Base-by-base conservation (phyloP, 2,329 filamentous ascomycete species). In the Diaporthe sp. region DNA sequence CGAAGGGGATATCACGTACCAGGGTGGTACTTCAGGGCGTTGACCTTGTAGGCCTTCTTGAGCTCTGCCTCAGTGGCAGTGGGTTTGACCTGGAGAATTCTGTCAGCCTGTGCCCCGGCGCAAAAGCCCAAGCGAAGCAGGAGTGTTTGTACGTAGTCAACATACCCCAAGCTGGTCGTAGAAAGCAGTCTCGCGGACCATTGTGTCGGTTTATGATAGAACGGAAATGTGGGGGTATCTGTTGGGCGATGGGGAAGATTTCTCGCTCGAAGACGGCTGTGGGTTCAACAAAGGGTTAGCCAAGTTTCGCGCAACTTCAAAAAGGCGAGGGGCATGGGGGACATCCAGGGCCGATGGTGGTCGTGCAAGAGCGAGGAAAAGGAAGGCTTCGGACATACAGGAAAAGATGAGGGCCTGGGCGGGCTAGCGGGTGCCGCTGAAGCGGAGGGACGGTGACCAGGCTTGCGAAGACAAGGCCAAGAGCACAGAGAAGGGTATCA, bases 41-140 rank as follows among this genome's bases (percentile, higher is more conserved):
- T 92, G 79, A 93, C 92, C 85, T 95, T 95, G 90, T 97, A 98
- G 80, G 93, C 95, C 82, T 96, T 95, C 89, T 97, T 98, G 79
- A 99, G 88, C 86, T 98, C 94, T 80, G 93, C 88, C 81, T 98
- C 96, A 76, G 93, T 93, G 79, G 94, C 94, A 81, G 90, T 92
- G 79, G 95, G 93, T 81, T 94, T 79, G 80, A 97, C 94, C 95
- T 97, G 79, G 57, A 53, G 49, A 39, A 74, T 49, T 44, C 9
- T 71, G 81, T 84, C 76, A 57, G 42, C 57, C 71, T 53, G 8
- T 55, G 65, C n/a, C 22, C 34, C 15, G 3, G 34, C 34, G 37
- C 34, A 13, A 37, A 57, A 22, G 34, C 51, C 13, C 25, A 57
- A 22, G 63, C 61, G n/a, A 10, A 25, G 31, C 28, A 37, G 47